phyloP scores from a whole-genome alignment of 2,329 filamentous ascomycete species.

The Phaeosphaeria sp. region DNA sequence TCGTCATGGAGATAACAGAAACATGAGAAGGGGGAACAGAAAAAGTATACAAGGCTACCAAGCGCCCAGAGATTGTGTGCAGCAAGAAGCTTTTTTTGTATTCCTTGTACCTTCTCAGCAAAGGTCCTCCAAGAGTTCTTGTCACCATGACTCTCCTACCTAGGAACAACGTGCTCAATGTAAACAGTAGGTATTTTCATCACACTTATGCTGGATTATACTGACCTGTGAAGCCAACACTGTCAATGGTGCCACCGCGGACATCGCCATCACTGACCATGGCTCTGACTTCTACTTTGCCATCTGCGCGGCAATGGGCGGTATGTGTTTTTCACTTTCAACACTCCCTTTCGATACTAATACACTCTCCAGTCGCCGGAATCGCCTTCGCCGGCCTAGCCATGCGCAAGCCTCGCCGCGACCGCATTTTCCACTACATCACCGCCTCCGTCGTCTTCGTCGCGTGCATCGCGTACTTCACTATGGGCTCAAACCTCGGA shows the following conservation, averaged over 20 bases:
- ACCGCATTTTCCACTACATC: conserved; percentile 71
- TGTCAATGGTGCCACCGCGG: conserved; percentile 54
- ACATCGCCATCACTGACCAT: conserved; percentile 65
- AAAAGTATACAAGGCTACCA: not conserved
- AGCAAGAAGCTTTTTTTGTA: not conserved
- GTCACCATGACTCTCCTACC: conserved; percentile 10
- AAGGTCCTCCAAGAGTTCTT: not conserved
- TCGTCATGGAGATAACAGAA: conserved; percentile 2
- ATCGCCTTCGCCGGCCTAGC: conserved; percentile 62
- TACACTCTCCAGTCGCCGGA: conserved; percentile 47
- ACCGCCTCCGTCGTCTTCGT: conserved; percentile 65
- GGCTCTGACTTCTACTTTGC: conserved; percentile 71
- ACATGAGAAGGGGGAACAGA: not conserved
- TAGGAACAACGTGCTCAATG: conserved; percentile 30
- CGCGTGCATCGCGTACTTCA: conserved; percentile 69
- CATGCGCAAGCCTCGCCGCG: conserved; percentile 60
- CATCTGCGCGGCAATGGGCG: conserved; percentile 65
- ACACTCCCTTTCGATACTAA: not conserved
- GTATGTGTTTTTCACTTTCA: not conserved
- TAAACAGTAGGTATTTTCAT: conserved; percentile 17
- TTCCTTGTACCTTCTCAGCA: not conserved
- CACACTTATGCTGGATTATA: not conserved
- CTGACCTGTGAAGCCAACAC: conserved; percentile 42
- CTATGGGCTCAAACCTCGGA: conserved; percentile 71
- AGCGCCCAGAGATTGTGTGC: not conserved